Evolutionary conservation across 2,329 filamentous ascomycete genomes (phyloP), one percentile per base, ranked within the genome.

Genomic region (Fusarium sp.): DNA sequence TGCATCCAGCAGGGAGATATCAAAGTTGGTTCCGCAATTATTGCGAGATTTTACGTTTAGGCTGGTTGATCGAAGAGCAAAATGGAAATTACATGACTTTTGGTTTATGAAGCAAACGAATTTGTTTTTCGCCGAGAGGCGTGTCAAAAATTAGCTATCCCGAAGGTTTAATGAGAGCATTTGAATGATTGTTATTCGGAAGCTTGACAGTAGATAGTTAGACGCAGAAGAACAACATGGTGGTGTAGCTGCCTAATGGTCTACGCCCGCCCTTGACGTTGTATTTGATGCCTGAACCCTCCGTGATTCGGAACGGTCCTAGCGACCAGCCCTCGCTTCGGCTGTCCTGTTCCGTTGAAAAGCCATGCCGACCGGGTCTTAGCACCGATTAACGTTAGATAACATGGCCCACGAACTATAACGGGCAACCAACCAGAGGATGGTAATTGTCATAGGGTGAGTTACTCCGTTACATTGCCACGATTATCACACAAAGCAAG

Each of bases 391-490:
- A 11, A 30, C 30, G 6, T 30, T 30, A 9, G 30, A 11, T 30
- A 30, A 30, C 30, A 6, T 6, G 0, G 0, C 8, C 11, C 30
- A 35, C 17, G 30, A 33, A 18, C n/a, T 5, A 8, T 13, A 9
- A 33, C 15, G 33, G 3, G 30, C 30, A 14, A 1, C 46, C 20
- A 4, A 35, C 33, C 7, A 14, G 15, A 18, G 4, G 2, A 23
- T 35, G 8, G 6, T 5, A 4, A 14, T 33, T 3, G 10, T 27
- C 23, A 4, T 3, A 23, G 46, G 30, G 46, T 35, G 14, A 13
- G 7, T 35, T 7, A 7, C 33, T 35, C 14, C 7, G 2, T 13
- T 18, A 23, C 20, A 15, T 23, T 7, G n/a, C 14, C 46, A 8
- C 7, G n/a, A 33, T 10, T 13, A 7, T 33, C n/a, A 10, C 45